Evolutionary conservation across 148 eudicot genomes (phyloP).

Genomic region (Linanthus parryae): DNA sequence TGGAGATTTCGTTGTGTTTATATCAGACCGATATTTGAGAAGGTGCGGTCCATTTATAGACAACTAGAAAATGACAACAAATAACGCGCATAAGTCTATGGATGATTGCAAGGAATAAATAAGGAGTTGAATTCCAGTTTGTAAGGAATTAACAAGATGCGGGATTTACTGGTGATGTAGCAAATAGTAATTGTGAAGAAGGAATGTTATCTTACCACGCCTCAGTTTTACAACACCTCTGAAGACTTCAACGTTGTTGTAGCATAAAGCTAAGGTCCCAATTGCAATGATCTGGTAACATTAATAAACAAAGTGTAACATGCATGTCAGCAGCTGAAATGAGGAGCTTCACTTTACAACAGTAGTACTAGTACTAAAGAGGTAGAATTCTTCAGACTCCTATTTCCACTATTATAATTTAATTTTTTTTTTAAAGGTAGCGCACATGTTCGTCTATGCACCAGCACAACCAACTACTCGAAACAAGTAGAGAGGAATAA

Average conservation of each 20-base stretch:
- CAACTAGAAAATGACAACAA: not conserved
- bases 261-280: constrained; percentile 87
- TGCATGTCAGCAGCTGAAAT: constrained; percentile 11
- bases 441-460: too few species aligned
- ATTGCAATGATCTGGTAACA: constrained; percentile 65
- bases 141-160: too few species aligned
- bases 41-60: too few species aligned
- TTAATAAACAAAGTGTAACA: too few species aligned
- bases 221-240: constrained; percentile 91
- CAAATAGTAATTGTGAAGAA: not conserved
- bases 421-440: too few species aligned
- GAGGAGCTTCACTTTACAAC: constrained; percentile 2
- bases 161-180: too few species aligned
- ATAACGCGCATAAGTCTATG: not conserved
- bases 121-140: too few species aligned
- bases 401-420: not conserved
- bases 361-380: not conserved
- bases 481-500: too few species aligned
- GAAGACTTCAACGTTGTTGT: constrained; percentile 86
- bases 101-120: not conserved
- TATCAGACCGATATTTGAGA: too few species aligned
- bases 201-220: constrained; percentile 59
- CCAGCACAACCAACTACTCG: too few species aligned
- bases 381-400: not conserved
- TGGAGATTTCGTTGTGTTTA: too few species aligned